Evolutionary conservation across 139 green algal genomes (phyloP).

Genomic region (Tetradesmus obliquus): DNA sequence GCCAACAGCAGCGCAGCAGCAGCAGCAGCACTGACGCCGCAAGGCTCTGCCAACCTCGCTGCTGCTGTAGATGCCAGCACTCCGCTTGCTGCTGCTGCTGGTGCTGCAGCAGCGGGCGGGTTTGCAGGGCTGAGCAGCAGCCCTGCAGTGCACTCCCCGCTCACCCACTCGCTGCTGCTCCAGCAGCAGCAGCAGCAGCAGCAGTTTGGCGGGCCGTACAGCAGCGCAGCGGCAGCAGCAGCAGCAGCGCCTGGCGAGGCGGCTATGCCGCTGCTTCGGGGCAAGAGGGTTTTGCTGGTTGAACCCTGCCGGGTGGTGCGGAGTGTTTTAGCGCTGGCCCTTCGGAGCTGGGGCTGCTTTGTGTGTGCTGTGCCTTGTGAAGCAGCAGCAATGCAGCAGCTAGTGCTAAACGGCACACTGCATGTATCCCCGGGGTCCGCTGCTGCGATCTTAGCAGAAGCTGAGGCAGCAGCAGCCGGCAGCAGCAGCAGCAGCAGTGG

Average conservation of each 20-base stretch:
- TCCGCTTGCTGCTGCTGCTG: neutral
- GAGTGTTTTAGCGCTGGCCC: slow-evolving; percentile 63
- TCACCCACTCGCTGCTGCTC: neutral
- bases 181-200: neutral
- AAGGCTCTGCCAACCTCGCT: neutral
- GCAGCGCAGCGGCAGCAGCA: neutral
- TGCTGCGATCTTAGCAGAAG: neutral
- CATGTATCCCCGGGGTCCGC: neutral
- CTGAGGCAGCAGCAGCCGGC: slow-evolving; percentile 26
- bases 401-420: slow-evolving; percentile 56
- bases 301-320: slow-evolving; percentile 76
- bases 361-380: slow-evolving; percentile 73
- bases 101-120: slow-evolving; percentile 3
- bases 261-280: slow-evolving; percentile 55
- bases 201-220: neutral
- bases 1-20: slow-evolving; percentile 8
- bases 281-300: slow-evolving; percentile 75
- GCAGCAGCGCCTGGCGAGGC: neutral
- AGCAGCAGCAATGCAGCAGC: slow-evolving; percentile 55
- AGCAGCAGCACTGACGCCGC: slow-evolving; percentile 1
- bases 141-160: neutral
- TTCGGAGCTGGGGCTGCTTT: slow-evolving; percentile 73
- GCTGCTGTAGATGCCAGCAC: slow-evolving; percentile 11
- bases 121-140: neutral
- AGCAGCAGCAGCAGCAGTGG: slow-evolving; percentile 6